phyloP scores from a whole-genome alignment of 2,329 filamentous ascomycete species.

The Pseudogymnoascus sp. region DNA sequence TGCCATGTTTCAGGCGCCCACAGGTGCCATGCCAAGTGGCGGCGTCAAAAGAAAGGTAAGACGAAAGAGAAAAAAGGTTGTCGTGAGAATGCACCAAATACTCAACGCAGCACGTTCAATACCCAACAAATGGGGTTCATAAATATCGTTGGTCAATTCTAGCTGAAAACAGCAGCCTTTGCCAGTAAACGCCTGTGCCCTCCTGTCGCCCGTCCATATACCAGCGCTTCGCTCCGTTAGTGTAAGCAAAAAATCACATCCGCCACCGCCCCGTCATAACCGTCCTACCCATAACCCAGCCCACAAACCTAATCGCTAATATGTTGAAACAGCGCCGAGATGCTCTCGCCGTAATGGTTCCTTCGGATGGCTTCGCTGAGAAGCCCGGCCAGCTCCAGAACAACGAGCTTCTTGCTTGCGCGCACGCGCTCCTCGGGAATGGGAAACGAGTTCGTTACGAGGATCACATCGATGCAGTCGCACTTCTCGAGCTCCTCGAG shows the following conservation, averaged over 20 bases:
- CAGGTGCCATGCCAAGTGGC: neutral
- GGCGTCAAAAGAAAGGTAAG: conserved; percentile 12
- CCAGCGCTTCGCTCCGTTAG: conserved; percentile 2
- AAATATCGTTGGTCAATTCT: conserved; percentile 7
- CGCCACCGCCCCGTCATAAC: neutral
- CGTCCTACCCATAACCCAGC: neutral
- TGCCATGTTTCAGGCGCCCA: neutral
- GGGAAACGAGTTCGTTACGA: conserved; percentile 96
- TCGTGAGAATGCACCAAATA: conserved; percentile 9
- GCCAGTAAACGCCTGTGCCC: conserved; percentile 4
- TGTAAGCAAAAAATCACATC: conserved; percentile 2
- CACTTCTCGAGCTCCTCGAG: conserved; percentile 86
- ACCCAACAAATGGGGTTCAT: neutral
- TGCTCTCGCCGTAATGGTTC: conserved; percentile 92
- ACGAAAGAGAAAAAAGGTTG: conserved; percentile 9
- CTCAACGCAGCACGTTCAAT: conserved; percentile 23
- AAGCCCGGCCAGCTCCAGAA: conserved; percentile 82
- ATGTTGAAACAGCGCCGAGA: conserved; percentile 36
- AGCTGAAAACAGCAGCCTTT: neutral
- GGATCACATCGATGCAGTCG: conserved; percentile 86
- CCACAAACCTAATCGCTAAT: conserved; percentile 9
- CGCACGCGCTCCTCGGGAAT: conserved; percentile 68
- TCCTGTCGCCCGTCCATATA: neutral
- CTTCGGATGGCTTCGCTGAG: conserved; percentile 87
- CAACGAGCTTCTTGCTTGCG: conserved; percentile 72